Percentiles rank a stretch among this genome's conserved stretches.
Conservation (phyloP, 2,329 filamentous ascomycete species). For the Cryphonectria nitschkei region DNA sequence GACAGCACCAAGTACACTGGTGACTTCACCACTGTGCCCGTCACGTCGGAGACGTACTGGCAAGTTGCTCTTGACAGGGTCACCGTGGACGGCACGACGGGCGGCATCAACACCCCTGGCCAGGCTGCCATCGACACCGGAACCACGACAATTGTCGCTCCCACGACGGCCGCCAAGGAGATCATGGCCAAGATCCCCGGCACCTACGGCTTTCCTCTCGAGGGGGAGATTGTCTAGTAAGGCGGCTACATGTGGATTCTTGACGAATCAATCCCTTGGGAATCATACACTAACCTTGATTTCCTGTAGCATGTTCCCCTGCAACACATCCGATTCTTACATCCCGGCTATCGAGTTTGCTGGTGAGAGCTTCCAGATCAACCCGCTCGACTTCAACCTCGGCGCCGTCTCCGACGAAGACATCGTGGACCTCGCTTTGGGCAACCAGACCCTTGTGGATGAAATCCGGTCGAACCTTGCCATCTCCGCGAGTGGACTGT, state of each 20-base stretch:
- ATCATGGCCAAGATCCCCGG: conserved; percentile 20
- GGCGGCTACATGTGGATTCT: background rate
- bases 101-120: conserved; percentile 14
- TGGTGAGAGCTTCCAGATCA: conserved; percentile 22
- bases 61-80: conserved; percentile 22
- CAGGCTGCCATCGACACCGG: conserved; percentile 23
- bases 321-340: conserved; percentile 15
- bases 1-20: conserved; percentile 20
- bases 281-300: background rate
- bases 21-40: conserved; percentile 12
- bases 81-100: conserved; percentile 14
- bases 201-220: conserved; percentile 6
- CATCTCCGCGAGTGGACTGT: background rate
- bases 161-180: conserved; percentile 12
- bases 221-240: conserved; percentile 21
- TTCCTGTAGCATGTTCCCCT: conserved; percentile 15
- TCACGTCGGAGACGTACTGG: conserved; percentile 21
- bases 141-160: conserved; percentile 14
- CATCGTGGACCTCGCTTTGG: conserved; percentile 15
- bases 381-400: conserved; percentile 22
- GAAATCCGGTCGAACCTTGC: background rate
- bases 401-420: conserved; percentile 16
- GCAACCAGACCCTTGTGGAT: conserved; percentile 17
- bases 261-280: background rate
- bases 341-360: conserved; percentile 17